These are phyloP conservation scores for Emericellopsis terricola DNA, from an alignment of 495 filamentous ascomycete genomes.

Conservation along the genomic window DNA sequence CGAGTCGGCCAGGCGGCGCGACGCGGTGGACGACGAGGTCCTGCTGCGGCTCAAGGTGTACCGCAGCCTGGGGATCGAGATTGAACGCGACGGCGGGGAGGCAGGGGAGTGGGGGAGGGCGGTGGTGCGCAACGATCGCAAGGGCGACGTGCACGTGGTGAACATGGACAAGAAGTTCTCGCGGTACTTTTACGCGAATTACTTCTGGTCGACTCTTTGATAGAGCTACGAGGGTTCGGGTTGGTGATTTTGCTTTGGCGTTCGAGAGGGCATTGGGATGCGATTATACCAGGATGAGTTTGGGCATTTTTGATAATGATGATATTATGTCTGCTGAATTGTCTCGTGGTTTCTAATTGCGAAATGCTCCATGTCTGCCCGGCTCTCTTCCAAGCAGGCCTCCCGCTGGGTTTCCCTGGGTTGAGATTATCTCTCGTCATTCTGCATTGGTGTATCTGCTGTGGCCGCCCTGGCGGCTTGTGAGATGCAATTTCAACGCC, in stretches of 20 bases:
- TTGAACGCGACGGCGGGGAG: constrained; percentile 55
- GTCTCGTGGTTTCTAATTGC: too few relatives aligned
- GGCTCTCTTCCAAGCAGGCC: too few relatives aligned
- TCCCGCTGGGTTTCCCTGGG: too few relatives aligned
- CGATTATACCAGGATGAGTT: background rate
- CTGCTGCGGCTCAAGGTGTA: constrained; percentile 75
- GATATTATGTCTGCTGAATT: too few relatives aligned
- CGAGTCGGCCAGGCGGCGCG: constrained; percentile 11
- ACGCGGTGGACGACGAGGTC: constrained; percentile 31
- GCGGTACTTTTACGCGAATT: constrained; percentile 82
- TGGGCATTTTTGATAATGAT: too few relatives aligned
- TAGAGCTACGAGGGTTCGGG: constrained; percentile 6
- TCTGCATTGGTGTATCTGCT: too few relatives aligned
- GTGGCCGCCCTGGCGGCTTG: too few relatives aligned
- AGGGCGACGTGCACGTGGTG: constrained; percentile 86
- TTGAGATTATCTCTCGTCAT: too few relatives aligned
- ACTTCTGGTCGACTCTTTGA: constrained; percentile 84
- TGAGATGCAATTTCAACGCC: too few relatives aligned
- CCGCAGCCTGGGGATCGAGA: constrained; percentile 75
- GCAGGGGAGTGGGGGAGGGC: constrained; percentile 65
- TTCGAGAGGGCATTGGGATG: background rate
- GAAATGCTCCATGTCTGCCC: too few relatives aligned
- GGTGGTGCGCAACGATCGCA: constrained; percentile 67
- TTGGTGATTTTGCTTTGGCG: background rate
- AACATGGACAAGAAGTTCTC: constrained; percentile 89